Conservation (phyloP, 2,329 filamentous ascomycete species). For the Pyricularia grisea region DNA sequence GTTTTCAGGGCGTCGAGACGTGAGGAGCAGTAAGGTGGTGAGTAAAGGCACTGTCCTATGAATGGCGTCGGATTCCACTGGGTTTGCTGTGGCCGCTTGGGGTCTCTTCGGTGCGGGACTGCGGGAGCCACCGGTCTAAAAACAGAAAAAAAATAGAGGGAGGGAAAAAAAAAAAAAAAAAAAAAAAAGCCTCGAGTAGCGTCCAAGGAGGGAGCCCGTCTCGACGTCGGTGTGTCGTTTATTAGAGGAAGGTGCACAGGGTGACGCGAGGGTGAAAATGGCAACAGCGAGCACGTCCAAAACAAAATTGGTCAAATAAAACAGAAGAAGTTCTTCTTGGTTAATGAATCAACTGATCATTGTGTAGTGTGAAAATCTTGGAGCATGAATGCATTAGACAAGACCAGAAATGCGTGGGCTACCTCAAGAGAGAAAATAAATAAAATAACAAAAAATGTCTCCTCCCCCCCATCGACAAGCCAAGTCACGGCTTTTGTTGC, state of each 20-base stretch:
- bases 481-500: background rate
- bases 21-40: background rate
- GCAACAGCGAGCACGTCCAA: background rate
- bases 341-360: background rate
- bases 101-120: background rate
- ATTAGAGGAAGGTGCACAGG: background rate
- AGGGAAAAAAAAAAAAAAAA: background rate
- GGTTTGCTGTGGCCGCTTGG: background rate
- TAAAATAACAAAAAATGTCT: background rate
- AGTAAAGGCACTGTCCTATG: background rate
- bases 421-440: background rate
- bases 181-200: background rate
- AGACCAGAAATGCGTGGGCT: background rate
- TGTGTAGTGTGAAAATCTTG: background rate
- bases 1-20: background rate
- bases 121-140: background rate
- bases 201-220: background rate
- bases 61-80: background rate
- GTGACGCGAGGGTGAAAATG: background rate
- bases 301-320: background rate
- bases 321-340: background rate
- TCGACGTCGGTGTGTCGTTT: background rate
- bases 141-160: background rate
- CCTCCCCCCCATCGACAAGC: background rate
- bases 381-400: background rate